Evolutionary conservation across 2,329 filamentous ascomycete genomes (phyloP), one percentile per base, ranked within the genome.

Genomic region (Sporothrix phasma): DNA sequence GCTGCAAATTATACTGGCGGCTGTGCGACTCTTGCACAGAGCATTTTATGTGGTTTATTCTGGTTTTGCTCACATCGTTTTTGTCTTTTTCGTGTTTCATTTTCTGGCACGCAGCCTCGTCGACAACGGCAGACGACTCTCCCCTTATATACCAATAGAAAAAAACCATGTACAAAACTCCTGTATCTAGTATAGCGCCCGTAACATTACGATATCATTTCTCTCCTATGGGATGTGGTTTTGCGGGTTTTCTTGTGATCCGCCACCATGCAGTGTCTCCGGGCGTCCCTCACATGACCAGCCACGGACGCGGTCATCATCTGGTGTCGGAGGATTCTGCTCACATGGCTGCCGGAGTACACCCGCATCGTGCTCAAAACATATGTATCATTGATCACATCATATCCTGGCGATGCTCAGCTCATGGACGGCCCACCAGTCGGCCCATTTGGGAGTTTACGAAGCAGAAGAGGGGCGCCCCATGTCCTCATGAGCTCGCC

Each of bases 71-170:
- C 19, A 26, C 41, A 11, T 10, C 22, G 8, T 6, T 47, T 15
- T 47, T 15, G 19, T 22, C 47, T 2, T 19, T 41, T 37, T 60
- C 19, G 11, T 39, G 22, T 17, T 19, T 26, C n/a, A 45, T 59
- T 46, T 34, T 24, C n/a, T 34, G 29, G n/a, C 58, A 17, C 26
- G 5, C 31, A 31, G 41, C 58, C n/a, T 24, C 43, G 43, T 37
- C 41, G 15, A 13, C 10, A 17, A 6, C n/a, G 41, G 47, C 41
- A n/a, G 13, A 34, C 26, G 41, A 61, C 58, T 61, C 58, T 61
- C 58, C 58, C 58, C 58, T 61, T 49, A 22, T 24, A 61, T 61
- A 47, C 41, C 29, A 49, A 37, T 47, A 61, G 58, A 61, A 61
- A 60, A 58, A 58, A 29, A 2, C 5, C 5, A 3, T 58, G 54